Evolutionary conservation across 1,139 yeast genomes (phyloP), one percentile per base, ranked within the genome.

Genomic region (Pichia inconspicua): DNA sequence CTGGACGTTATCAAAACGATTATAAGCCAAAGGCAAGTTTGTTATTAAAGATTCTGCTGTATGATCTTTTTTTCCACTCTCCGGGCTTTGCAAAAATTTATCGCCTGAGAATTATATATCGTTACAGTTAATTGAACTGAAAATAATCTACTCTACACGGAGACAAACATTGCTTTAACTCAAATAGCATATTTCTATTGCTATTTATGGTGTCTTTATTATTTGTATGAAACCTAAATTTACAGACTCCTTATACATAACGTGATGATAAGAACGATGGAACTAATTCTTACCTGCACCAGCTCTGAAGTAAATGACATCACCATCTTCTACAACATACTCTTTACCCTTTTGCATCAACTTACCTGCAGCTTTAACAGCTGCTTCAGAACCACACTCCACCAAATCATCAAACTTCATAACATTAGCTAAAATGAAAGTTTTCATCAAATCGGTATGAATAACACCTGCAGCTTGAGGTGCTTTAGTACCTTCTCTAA

Each of bases 321-420:
- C 97, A 67, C 97, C 88, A 58, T 82, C 88, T 67, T 83, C 90
- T 55, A 94, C 96, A 55, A 80, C 92, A 66, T 94, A 92, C 58
- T 90, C 97, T 71, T 92, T 94, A 77, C 99, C 99, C 82, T 92
- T 92, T 66, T 78, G 86, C 69, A 79, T 70, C 65, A 92, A 79
- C 72, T 92, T 92, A 72, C 98, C 98, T 53, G 90, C 90, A 51
- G 97, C 84, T 71, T 84, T 85, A 62, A 90, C 96, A 48, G 87
- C 77, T 51, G 73, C 73, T 67, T 92, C 98, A 64, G 86, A 95
- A 58, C 84, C 87, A 57, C 71, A 75, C 73, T 92, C 97, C 47
- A 87, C 67, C 61, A 89, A 74, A 62, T 94, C 97, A 11, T 74
- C 74, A 71, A 80, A 90, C 64, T 88, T 90, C 70, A 87, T 87